Evolutionary conservation across 2,329 filamentous ascomycete genomes (phyloP).

Genomic region (Saccharata proteae): DNA sequence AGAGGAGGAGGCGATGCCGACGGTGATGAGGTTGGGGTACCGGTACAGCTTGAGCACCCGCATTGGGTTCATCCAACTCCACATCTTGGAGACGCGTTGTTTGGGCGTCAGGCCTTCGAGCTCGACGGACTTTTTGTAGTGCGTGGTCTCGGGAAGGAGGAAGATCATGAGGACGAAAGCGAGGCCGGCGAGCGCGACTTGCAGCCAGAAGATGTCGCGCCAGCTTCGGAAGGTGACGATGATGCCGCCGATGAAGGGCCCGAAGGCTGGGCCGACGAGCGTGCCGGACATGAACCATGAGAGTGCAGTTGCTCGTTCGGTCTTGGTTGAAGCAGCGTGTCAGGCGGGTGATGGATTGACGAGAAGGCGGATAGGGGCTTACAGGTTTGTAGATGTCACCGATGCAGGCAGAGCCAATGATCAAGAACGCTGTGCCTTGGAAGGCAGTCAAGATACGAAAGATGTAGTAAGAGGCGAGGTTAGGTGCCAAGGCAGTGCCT

Average conservation of each 20-base stretch:
- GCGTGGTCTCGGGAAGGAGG: conserved; percentile 61
- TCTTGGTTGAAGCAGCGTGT: conserved; percentile 40
- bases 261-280: conserved; percentile 58
- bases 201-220: conserved; percentile 68
- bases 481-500: conserved; percentile 59
- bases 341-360: background rate
- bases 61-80: conserved; percentile 54
- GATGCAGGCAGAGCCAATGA: conserved; percentile 58
- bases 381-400: conserved; percentile 41
- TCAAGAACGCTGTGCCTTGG: conserved; percentile 61
- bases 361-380: conserved; percentile 6
- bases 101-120: conserved; percentile 41
- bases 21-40: conserved; percentile 53
- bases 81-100: conserved; percentile 43
- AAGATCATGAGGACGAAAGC: conserved; percentile 50
- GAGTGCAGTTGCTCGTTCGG: conserved; percentile 58
- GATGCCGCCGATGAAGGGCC: conserved; percentile 60
- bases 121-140: conserved; percentile 50
- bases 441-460: conserved; percentile 65
- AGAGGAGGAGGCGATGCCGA: conserved; percentile 45
- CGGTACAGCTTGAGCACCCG: conserved; percentile 51
- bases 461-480: conserved; percentile 58
- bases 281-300: conserved; percentile 63
- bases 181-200: conserved; percentile 53
- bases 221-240: conserved; percentile 64